Evolutionary conservation across 257 asterid genomes (phyloP).

Genomic region (Hygrophila difformis): DNA sequence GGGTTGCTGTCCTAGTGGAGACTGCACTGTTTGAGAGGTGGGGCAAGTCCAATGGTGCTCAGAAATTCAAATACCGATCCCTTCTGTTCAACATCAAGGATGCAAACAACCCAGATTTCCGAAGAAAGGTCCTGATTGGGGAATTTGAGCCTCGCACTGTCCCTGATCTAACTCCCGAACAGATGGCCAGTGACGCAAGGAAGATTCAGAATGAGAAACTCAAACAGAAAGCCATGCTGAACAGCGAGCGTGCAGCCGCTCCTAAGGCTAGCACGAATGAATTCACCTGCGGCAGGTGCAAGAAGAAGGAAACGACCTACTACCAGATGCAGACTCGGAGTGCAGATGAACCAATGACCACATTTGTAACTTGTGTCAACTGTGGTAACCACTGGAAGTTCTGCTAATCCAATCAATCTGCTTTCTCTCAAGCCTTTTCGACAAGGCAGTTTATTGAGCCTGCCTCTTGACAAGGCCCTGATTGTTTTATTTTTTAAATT

Average conservation of each 20-base stretch:
- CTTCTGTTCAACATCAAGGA: conserved; percentile 51
- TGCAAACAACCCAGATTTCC: conserved; percentile 48
- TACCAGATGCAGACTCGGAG: conserved; percentile 95
- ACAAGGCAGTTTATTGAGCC: background rate
- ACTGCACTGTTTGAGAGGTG: conserved; percentile 48
- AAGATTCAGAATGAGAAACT: conserved; percentile 54
- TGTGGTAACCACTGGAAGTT: conserved; percentile 87
- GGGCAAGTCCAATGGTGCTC: conserved; percentile 47
- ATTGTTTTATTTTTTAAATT: conserved; percentile 25
- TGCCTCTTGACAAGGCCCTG: background rate
- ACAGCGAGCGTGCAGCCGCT: conserved; percentile 58
- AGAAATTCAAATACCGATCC: conserved; percentile 55
- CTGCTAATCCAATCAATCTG: conserved; percentile 27
- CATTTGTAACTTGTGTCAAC: conserved; percentile 85
- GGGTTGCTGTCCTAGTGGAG: conserved; percentile 56
- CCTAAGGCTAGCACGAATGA: conserved; percentile 69
- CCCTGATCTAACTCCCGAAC: conserved; percentile 52
- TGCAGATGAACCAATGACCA: conserved; percentile 99
- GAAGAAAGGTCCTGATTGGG: conserved; percentile 70
- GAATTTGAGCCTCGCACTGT: conserved; percentile 38
- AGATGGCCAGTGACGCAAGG: conserved; percentile 91
- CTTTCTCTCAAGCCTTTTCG: too few species aligned
- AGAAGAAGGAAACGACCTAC: conserved; percentile 71
- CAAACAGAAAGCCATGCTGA: conserved; percentile 72
- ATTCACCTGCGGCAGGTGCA: conserved; percentile 78